Percentiles rank a stretch among this genome's conserved stretches.
phyloP scores from a whole-genome alignment of 257 asterid species.

The Lantana camara region DNA sequence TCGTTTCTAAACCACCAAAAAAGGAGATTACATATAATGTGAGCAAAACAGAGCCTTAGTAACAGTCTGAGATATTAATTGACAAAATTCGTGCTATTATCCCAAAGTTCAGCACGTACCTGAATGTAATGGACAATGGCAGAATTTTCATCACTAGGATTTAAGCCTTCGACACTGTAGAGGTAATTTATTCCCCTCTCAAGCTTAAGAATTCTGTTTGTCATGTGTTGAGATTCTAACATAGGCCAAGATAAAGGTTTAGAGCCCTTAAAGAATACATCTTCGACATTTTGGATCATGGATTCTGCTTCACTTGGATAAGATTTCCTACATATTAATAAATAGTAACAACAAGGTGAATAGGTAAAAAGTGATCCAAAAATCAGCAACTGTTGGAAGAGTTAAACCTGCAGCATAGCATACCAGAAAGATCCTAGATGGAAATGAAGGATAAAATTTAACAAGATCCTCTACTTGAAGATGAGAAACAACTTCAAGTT shows the following conservation, averaged over 20 bases:
- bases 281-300: conserved; percentile 68
- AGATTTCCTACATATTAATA: conserved; percentile 61
- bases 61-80: conserved; percentile 8
- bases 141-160: conserved; percentile 93
- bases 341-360: conserved; percentile 19
- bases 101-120: conserved; percentile 44
- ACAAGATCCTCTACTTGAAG: conserved; percentile 69
- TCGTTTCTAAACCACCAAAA: neutral
- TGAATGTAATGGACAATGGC: conserved; percentile 92
- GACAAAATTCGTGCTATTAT: neutral
- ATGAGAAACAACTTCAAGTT: conserved; percentile 76
- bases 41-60: neutral
- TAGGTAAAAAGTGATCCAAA: conserved; percentile 18
- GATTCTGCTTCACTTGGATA: conserved; percentile 79
- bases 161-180: conserved; percentile 72
- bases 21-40: neutral
- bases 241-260: conserved; percentile 66
- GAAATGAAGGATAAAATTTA: conserved; percentile 75
- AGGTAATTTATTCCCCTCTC: conserved; percentile 64
- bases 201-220: conserved; percentile 83
- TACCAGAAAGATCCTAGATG: conserved; percentile 85
- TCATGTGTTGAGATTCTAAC: conserved; percentile 80
- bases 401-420: conserved; percentile 80
- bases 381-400: conserved; percentile 18
- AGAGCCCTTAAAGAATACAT: conserved; percentile 69